Evolutionary conservation across 768 basidiomycete genomes (phyloP).

Genomic region (Gloeopeniophorella convolvens): DNA sequence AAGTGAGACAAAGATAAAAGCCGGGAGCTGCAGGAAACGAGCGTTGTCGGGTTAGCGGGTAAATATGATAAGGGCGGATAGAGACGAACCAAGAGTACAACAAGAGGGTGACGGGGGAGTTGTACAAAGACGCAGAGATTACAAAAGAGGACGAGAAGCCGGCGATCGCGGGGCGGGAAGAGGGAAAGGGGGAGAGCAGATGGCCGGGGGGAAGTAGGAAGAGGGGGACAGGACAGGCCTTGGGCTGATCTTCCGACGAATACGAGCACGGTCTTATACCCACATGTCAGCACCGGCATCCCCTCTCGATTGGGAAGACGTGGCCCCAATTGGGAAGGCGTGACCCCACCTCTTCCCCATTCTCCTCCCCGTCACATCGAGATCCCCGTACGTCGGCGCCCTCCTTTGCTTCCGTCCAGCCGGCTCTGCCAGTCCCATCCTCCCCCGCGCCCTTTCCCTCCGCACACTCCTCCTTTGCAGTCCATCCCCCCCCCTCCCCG

Average conservation of each 20-base stretch:
- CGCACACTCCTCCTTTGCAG: neutral
- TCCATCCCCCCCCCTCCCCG: neutral
- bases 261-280: constrained; percentile 10
- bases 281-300: neutral
- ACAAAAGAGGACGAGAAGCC: constrained; percentile 25
- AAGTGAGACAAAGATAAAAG: constrained; percentile 23
- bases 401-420: too few relatives aligned
- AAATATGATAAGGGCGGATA: constrained; percentile 20
- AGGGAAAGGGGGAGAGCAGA: constrained; percentile 17
- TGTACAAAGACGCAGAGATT: constrained; percentile 20
- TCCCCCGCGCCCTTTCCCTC: too few relatives aligned
- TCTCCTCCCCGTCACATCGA: constrained; percentile 8
- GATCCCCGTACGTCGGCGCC: too few relatives aligned
- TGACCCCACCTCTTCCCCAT: constrained; percentile 21
- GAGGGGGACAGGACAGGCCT: constrained; percentile 13
- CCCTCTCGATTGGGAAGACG: constrained; percentile 12
- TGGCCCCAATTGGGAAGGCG: constrained; percentile 17
- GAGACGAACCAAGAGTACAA: constrained; percentile 25
- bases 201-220: constrained; percentile 19
- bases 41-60: constrained; percentile 2
- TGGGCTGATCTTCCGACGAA: constrained; percentile 8
- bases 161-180: constrained; percentile 25
- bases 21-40: constrained; percentile 10
- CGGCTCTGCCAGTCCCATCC: too few relatives aligned
- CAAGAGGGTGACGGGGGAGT: constrained; percentile 37